Evolutionary conservation across 163 green algal genomes (phyloP).

Genomic region (Chlorella variabilis): DNA sequence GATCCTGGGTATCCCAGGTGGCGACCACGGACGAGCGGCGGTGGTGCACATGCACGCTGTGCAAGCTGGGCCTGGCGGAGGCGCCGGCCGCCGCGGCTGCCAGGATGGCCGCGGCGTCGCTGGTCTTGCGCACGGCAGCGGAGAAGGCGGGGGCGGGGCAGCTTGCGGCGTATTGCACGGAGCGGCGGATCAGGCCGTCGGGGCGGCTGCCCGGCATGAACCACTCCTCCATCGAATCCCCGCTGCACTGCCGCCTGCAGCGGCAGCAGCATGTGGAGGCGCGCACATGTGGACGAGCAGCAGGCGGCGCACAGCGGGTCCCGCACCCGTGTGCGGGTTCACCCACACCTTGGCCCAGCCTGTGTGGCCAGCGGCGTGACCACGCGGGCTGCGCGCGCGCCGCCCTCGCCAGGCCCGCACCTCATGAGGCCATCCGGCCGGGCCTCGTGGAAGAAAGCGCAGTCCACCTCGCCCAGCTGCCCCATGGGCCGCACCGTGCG

Average conservation of each 20-base stretch:
- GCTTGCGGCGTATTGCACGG: background rate
- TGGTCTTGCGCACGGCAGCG: background rate
- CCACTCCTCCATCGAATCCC: background rate
- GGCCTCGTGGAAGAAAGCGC: background rate
- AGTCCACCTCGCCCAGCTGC: slow-evolving; percentile 4
- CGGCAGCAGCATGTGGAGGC: no score
- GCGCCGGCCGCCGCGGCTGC: background rate
- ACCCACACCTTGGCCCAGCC: no score
- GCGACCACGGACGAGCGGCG: background rate
- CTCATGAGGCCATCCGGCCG: slow-evolving; percentile 26
- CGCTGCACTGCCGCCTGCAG: slow-evolving; percentile 1
- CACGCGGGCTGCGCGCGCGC: no score
- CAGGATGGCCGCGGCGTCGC: background rate
- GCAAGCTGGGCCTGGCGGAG: background rate
- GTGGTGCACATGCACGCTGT: background rate
- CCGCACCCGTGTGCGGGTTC: no score
- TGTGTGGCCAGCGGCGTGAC: no score
- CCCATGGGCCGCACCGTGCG: background rate
- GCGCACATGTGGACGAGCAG: no score
- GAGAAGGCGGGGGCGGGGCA: background rate
- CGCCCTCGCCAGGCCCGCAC: no score
- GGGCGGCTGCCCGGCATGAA: slow-evolving; percentile 6
- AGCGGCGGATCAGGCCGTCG: background rate
- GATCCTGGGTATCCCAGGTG: background rate
- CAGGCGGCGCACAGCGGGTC: no score